Percentiles rank a stretch among this genome's conserved stretches.
Conservation (phyloP, 2,329 filamentous ascomycete genomes). For the Colletotrichum liaoningense region DNA sequence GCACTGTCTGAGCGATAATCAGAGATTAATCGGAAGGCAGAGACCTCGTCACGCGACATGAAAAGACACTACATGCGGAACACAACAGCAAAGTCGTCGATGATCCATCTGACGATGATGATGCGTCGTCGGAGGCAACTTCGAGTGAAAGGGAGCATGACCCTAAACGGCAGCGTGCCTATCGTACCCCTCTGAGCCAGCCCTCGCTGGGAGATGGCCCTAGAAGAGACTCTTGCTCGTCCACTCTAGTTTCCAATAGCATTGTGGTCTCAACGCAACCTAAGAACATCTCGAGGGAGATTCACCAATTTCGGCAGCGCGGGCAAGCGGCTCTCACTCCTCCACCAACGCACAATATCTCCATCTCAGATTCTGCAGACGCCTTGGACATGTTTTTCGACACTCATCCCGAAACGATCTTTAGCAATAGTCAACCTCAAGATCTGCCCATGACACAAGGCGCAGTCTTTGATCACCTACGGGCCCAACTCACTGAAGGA, state of each 20-base stretch:
- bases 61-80: neutral
- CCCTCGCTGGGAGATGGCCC: neutral
- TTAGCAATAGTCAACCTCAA: neutral
- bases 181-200: neutral
- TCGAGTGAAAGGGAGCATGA: neutral
- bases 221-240: neutral
- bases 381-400: neutral
- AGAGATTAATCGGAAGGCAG: neutral
- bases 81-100: neutral
- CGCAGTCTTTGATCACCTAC: neutral
- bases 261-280: neutral
- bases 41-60: constrained; percentile 2
- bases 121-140: neutral
- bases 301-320: neutral
- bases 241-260: neutral
- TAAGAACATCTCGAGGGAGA: neutral
- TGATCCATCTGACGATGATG: neutral
- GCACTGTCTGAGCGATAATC: neutral
- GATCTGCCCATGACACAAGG: too few species aligned
- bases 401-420: neutral
- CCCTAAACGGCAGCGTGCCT: neutral
- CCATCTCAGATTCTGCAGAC: neutral
- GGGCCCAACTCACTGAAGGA: neutral
- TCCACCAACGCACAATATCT: neutral
- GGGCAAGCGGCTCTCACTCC: neutral